A percentile compares a stretch with the other conserved stretches of the same genome.
phyloP scores from a whole-genome alignment of 2,329 filamentous ascomycete species.

The Hypoxylon rubiginosum region DNA sequence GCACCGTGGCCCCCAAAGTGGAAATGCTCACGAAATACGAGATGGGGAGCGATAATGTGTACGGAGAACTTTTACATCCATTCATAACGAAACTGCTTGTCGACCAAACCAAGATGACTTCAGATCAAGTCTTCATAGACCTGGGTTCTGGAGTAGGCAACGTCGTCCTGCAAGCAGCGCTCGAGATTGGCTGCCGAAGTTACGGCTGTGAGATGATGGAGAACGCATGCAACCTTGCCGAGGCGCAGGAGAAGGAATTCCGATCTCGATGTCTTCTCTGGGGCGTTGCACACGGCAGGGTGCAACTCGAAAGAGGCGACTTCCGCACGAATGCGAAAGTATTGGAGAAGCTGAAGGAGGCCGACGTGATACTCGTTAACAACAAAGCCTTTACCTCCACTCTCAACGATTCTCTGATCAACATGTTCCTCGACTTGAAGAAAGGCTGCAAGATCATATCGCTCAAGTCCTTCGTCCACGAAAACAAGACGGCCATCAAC shows the following conservation, averaged over 20 bases:
- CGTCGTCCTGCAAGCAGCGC: constrained; percentile 91
- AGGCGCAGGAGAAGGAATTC: constrained; percentile 86
- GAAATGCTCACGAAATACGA: constrained; percentile 87
- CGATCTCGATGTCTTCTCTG: constrained; percentile 86
- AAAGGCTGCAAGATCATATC: constrained; percentile 91
- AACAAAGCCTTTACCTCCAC: constrained; percentile 95
- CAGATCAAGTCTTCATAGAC: constrained; percentile 90
- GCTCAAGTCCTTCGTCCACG: constrained; percentile 89
- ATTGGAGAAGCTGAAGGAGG: constrained; percentile 79
- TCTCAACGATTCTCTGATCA: constrained; percentile 85
- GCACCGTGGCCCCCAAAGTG: constrained; percentile 90
- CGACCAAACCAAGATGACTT: constrained; percentile 80
- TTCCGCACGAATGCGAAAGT: constrained; percentile 83
- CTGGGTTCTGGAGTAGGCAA: constrained; percentile 97
- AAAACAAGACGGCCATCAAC: constrained; percentile 80
- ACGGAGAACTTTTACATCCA: constrained; percentile 89
- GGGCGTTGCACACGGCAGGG: constrained; percentile 84
- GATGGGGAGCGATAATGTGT: constrained; percentile 92
- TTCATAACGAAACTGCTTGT: constrained; percentile 88
- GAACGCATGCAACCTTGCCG: constrained; percentile 86
- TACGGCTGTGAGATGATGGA: constrained; percentile 98
- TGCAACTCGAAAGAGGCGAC: constrained; percentile 85
- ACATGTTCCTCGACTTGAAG: constrained; percentile 94
- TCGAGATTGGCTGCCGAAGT: constrained; percentile 93
- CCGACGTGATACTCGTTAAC: constrained; percentile 97